Evolutionary conservation across 2,329 filamentous ascomycete species (phyloP).

Genomic region (Fusarium tjaetaba): DNA sequence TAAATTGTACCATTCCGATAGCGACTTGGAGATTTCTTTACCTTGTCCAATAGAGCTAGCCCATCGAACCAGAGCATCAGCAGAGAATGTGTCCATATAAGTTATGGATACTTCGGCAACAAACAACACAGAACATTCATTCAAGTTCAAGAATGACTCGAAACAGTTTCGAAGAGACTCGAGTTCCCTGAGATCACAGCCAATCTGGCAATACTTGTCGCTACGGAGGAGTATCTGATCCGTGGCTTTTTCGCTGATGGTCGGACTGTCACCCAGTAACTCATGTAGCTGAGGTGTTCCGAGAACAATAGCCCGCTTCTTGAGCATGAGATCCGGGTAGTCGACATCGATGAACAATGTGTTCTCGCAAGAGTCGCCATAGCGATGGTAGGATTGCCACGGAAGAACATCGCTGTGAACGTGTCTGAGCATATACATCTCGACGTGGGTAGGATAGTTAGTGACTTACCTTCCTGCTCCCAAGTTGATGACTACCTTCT

Average conservation of each 20-base stretch:
- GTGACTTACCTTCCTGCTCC: slow-evolving; percentile 86
- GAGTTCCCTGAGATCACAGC: slow-evolving; percentile 81
- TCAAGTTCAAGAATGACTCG: slow-evolving; percentile 64
- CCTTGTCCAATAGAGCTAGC: slow-evolving; percentile 75
- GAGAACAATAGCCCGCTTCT: slow-evolving; percentile 76
- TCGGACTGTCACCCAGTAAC: slow-evolving; percentile 46
- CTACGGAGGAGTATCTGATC: slow-evolving; percentile 69
- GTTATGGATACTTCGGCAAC: slow-evolving; percentile 91
- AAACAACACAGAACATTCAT: slow-evolving; percentile 75
- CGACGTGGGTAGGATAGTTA: background rate
- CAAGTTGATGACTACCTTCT: slow-evolving; percentile 83
- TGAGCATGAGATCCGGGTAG: slow-evolving; percentile 80
- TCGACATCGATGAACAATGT: slow-evolving; percentile 85
- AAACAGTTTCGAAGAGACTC: slow-evolving; percentile 68
- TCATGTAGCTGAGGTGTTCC: slow-evolving; percentile 66
- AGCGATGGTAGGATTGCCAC: slow-evolving; percentile 80
- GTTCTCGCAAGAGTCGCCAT: slow-evolving; percentile 65
- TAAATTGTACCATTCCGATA: background rate
- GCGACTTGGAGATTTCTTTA: slow-evolving; percentile 51
- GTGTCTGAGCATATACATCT: slow-evolving; percentile 4
- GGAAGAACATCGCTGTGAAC: slow-evolving; percentile 81
- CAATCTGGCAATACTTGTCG: slow-evolving; percentile 79
- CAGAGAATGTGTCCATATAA: slow-evolving; percentile 81
- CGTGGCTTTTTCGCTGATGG: slow-evolving; percentile 51
- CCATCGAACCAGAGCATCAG: slow-evolving; percentile 82